phyloP scores from a whole-genome alignment of 192 early-diverging fungal species.

The Rhizoclosmatium sp. region DNA sequence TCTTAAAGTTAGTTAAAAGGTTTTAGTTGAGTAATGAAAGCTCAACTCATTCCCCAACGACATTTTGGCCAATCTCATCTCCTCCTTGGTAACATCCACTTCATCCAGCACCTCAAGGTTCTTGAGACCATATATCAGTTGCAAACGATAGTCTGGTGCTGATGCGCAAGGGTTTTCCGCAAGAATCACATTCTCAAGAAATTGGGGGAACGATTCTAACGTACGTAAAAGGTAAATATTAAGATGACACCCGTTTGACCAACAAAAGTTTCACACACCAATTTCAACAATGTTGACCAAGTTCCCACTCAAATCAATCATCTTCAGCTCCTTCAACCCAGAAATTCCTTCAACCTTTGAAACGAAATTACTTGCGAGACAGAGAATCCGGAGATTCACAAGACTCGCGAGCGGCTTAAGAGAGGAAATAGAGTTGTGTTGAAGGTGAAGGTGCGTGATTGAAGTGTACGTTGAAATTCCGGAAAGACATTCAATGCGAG shows the following conservation, averaged over 20 bases:
- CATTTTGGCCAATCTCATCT: slow-evolving; percentile 22
- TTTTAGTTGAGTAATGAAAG: background rate
- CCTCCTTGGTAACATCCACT: background rate
- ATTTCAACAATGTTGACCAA: background rate
- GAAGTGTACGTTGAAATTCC: slow-evolving; percentile 7
- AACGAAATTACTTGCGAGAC: background rate
- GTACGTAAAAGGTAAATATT: background rate
- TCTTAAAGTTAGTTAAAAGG: background rate
- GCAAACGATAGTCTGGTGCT: slow-evolving; percentile 19
- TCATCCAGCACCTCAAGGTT: slow-evolving; percentile 10
- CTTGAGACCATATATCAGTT: slow-evolving; percentile 15
- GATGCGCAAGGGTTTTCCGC: slow-evolving; percentile 15
- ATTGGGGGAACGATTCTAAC: slow-evolving; percentile 3
- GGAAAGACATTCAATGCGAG: background rate
- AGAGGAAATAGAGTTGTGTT: slow-evolving; percentile 9
- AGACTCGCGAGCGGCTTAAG: background rate
- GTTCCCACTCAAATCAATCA: background rate
- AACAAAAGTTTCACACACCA: background rate
- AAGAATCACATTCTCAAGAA: slow-evolving; percentile 8
- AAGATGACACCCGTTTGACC: background rate
- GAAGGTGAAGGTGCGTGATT: slow-evolving; percentile 26
- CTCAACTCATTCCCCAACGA: slow-evolving; percentile 10
- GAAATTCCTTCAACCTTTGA: background rate
- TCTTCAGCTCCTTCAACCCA: background rate
- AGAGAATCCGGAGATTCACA: slow-evolving; percentile 10